These are phyloP conservation scores for Alternaria longipes DNA, from an alignment of 2,329 filamentous ascomycete species.

Conservation along the genomic window DNA sequence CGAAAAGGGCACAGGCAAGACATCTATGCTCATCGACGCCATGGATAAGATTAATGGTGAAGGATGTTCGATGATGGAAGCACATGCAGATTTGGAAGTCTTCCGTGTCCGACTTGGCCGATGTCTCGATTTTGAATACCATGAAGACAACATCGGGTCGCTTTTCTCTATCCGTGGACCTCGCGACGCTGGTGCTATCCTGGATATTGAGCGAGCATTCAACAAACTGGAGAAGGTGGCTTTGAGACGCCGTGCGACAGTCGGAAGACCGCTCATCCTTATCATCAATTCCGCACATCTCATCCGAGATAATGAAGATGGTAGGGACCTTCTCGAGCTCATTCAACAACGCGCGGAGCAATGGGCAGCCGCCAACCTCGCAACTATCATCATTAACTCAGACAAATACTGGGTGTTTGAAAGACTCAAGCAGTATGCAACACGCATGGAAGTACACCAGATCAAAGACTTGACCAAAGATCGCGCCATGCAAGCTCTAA, in stretches of 20 bases:
- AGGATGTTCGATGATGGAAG: constrained; percentile 93
- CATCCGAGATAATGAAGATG: constrained; percentile 88
- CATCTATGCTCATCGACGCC: constrained; percentile 92
- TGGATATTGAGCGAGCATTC: constrained; percentile 95
- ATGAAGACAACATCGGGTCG: constrained; percentile 96
- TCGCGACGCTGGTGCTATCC: constrained; percentile 86
- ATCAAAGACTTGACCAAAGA: constrained; percentile 83
- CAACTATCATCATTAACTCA: constrained; percentile 92
- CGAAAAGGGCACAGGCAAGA: constrained; percentile 96
- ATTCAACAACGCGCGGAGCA: constrained; percentile 95
- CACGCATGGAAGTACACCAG: constrained; percentile 91
- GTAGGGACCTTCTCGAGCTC: constrained; percentile 91
- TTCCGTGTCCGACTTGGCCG: constrained; percentile 93
- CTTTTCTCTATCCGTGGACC: constrained; percentile 95
- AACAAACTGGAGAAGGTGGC: constrained; percentile 99
- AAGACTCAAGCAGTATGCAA: constrained; percentile 88
- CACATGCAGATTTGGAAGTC: constrained; percentile 93
- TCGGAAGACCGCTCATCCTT: constrained; percentile 79
- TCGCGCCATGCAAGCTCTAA: constrained; percentile 78
- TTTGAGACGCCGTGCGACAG: constrained; percentile 69
- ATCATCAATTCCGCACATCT: constrained; percentile 96
- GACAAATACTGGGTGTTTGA: constrained; percentile 99
- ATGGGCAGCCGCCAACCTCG: constrained; percentile 91
- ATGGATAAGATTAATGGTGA: constrained; percentile 94
- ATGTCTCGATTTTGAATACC: constrained; percentile 93